Base-by-base conservation (phyloP, 176 grass and related monocot genomes). In the Zea mays region DNA sequence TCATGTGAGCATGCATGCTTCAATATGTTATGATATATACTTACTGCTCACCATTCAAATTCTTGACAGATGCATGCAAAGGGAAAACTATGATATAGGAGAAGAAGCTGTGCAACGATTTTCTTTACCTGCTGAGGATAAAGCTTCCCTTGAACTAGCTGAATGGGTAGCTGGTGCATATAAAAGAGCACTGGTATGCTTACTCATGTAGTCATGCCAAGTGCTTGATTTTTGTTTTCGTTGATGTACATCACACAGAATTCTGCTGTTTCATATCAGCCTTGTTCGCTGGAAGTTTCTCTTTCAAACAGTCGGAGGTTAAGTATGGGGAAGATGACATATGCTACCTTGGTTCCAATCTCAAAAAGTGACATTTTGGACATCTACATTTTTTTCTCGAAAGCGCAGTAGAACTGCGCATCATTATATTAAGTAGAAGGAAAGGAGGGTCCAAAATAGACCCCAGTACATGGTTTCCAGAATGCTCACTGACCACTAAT, bases 71-170 rank as follows among this genome's bases (percentile, higher is more conserved):
- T 97, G 95, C 80, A 92, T 97, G 87, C 88, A 92, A 92, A 90
- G 84, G 85, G 87, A 85, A 71, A 93, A 97, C 67, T 97, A 97
- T 88, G 89, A 87, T 83, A 92, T 97, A 83, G 95, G 89, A 65
- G 89, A 92, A 79, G 95, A 97, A 85, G 92, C 92, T 81, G 91
- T 92, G 35, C 82, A 69, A n/a, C 85, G 95, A 62, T 97, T 97
- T 89, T 94, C 91, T 62, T 86, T 97, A 81, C 79, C 89, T 58
- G 82, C 88, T 51, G 95, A 97, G 84, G 95, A 97, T 88, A 94
- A 92, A 88, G 91, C 89, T 78, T 87, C 87, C 76, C 91, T 97
- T 82, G 86, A 97, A 75, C 80, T 97, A 65, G 82, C 73, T 0
- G 92, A 91, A 86, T 97, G 95, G 95, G 86, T 90, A 71, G 84